A percentile compares a stretch with the other conserved stretches of the same genome.
These are phyloP conservation scores for Oryza meridionalis DNA, from an alignment of 176 grass and related monocot species.

Conservation along the genomic window DNA sequence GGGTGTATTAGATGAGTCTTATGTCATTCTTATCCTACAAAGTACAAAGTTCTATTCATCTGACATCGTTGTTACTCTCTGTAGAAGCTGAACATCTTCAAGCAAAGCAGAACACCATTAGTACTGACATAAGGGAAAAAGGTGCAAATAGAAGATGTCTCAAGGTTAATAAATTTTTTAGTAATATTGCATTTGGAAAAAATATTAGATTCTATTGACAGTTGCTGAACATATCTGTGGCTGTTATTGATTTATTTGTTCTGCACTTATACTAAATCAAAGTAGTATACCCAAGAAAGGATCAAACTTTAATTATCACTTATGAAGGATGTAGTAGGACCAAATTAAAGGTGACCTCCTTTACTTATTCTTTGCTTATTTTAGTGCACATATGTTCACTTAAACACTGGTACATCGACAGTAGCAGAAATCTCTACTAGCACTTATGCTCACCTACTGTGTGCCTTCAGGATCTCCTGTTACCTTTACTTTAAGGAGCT, in stretches of 20 bases:
- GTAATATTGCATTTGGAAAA: neutral
- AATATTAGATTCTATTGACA: neutral
- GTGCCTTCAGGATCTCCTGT: conserved; percentile 23
- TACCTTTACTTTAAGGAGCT: conserved; percentile 34
- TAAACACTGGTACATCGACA: neutral
- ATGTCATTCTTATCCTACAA: conserved; percentile 26
- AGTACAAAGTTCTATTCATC: conserved; percentile 28
- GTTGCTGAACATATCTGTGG: neutral
- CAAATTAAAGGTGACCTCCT: conserved; percentile 23
- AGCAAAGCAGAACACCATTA: conserved; percentile 7
- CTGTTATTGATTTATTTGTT: conserved; percentile 8
- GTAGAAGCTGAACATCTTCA: conserved; percentile 10
- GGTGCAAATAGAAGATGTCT: conserved; percentile 1
- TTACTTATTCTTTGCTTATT: conserved; percentile 12
- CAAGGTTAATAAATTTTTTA: neutral
- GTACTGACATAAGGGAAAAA: neutral
- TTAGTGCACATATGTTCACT: conserved; percentile 16
- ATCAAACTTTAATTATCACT: neutral
- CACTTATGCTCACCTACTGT: conserved; percentile 17
- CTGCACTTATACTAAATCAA: neutral
- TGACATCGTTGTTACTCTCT: conserved; percentile 19
- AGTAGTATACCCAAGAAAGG: conserved; percentile 12
- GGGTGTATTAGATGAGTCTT: conserved; percentile 32
- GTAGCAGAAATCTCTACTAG: conserved; percentile 26
- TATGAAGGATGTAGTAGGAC: neutral